Evolutionary conservation across 2,329 filamentous ascomycete species (phyloP), one percentile per base, ranked within the genome.

Genomic region (Cordyceps cateniannulata): DNA sequence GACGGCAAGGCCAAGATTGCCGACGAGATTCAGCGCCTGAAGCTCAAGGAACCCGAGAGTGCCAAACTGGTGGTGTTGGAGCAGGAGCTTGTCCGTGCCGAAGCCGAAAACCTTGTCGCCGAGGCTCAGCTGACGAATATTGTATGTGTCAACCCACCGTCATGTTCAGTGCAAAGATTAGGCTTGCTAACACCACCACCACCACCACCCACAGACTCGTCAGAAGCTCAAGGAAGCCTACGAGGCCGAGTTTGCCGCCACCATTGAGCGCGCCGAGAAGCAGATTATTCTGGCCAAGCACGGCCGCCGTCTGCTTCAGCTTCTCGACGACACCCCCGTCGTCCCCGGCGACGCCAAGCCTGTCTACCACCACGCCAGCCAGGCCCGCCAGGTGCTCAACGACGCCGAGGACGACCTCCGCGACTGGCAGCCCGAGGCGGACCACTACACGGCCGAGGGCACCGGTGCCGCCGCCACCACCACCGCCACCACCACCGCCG

Each of bases 221-320:
- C 90, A 95, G 75, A 98, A 97, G 77, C 82, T 99, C 76, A 97
- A 96, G 77, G 91, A 97, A 75, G 91, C 95, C 25, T 98, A 93
- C 71, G 90, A 93, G 66, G 75, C 90, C 63, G 92, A 98, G 72
- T 90, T 96, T 65, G 85, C 89, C 18, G 92, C 93, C 62, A 90
- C 92, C 22, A 96, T 99, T 68, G 95, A 99, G 79, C 89, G 93
- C 35, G 92, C 92, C 25, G 95, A 98, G 79, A 98, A 98, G 79
- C 95, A 99, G 73, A 90, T 93, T 68, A 90, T 99, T 63, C 84
- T 99, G 18, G 93, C 95, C 61, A 90, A 90, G 69, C 93, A 98
- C 72, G 93, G 92, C 22, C 89, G 91, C 59, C 87, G 91, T 48
- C 83, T 99, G 40, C 75, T 99, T 60, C 86, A 89, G 67, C 83